Evolutionary conservation across 2,329 filamentous ascomycete species (phyloP).

Genomic region (Venturia aucupariae): DNA sequence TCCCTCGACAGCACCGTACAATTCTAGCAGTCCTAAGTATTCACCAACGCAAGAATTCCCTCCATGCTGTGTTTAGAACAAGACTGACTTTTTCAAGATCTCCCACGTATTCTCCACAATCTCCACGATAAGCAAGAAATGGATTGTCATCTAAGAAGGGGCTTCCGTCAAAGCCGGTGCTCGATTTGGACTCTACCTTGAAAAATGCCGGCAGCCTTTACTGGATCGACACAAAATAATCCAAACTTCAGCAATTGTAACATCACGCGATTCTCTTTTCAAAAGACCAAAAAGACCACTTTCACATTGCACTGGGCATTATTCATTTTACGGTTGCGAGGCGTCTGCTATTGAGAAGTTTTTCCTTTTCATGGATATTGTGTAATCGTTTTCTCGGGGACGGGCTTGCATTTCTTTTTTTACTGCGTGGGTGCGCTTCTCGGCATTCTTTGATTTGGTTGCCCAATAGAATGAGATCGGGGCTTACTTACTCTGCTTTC

Average conservation of each 20-base stretch:
- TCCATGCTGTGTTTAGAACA: background rate
- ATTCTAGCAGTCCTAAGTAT: background rate
- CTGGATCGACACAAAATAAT: background rate
- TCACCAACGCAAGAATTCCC: background rate
- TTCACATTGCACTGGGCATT: slow-evolving; percentile 22
- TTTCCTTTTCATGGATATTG: background rate
- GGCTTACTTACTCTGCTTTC: background rate
- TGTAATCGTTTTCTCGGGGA: background rate
- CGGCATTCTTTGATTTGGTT: background rate
- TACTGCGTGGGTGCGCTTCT: background rate
- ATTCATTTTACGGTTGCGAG: background rate
- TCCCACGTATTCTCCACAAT: background rate
- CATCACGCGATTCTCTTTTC: background rate
- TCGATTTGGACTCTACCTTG: background rate
- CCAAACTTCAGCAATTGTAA: background rate
- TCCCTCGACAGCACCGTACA: background rate
- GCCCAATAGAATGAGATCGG: background rate
- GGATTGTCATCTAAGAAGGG: background rate
- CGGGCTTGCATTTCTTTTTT: background rate
- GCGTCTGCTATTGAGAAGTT: too few relatives aligned
- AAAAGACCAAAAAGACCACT: slow-evolving; percentile 8
- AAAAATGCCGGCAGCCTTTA: background rate
- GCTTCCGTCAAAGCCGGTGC: background rate
- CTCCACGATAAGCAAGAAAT: too few relatives aligned
- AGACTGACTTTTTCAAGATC: background rate